phyloP scores from a whole-genome alignment of 2,329 filamentous ascomycete genomes.

The Coleophoma eucalyptorum region DNA sequence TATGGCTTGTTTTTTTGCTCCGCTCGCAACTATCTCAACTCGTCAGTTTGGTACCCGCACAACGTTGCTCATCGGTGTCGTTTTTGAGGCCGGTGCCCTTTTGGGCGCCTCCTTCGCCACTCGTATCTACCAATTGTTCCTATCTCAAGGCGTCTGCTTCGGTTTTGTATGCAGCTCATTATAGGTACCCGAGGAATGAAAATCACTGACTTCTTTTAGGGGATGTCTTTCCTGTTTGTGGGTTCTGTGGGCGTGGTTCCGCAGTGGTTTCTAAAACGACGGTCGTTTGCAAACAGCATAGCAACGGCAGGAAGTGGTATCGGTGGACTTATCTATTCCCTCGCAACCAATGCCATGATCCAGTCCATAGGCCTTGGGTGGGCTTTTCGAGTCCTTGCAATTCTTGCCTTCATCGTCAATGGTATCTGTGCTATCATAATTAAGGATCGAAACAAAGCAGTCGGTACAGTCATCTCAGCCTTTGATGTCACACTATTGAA shows the following conservation, averaged over 20 bases:
- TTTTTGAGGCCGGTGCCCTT: constrained; percentile 60
- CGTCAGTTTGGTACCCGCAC: constrained; percentile 58
- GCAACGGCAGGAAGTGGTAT: constrained; percentile 65
- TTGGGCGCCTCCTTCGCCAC: constrained; percentile 67
- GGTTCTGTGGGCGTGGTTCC: constrained; percentile 58
- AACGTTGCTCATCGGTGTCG: constrained; percentile 60
- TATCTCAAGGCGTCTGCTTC: constrained; percentile 72
- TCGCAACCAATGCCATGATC: constrained; percentile 52
- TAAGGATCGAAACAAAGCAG: constrained; percentile 66
- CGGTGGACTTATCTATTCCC: constrained; percentile 59
- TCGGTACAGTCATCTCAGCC: constrained; percentile 62
- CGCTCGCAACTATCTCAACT: constrained; percentile 42
- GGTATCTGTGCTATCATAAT: constrained; percentile 58
- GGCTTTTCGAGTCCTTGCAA: constrained; percentile 50
- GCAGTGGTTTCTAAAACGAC: constrained; percentile 55
- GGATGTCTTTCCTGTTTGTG: constrained; percentile 73
- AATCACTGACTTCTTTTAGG: constrained; percentile 25
- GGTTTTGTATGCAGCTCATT: constrained; percentile 41
- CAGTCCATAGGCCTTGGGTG: constrained; percentile 46
- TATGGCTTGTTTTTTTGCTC: constrained; percentile 63
- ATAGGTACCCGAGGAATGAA: neutral
- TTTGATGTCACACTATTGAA: constrained; percentile 64
- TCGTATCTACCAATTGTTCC: constrained; percentile 71
- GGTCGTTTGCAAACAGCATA: constrained; percentile 59
- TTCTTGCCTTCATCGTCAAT: constrained; percentile 62